Conservation (phyloP, 2,329 filamentous ascomycete species). For the Elsinoe australis region DNA sequence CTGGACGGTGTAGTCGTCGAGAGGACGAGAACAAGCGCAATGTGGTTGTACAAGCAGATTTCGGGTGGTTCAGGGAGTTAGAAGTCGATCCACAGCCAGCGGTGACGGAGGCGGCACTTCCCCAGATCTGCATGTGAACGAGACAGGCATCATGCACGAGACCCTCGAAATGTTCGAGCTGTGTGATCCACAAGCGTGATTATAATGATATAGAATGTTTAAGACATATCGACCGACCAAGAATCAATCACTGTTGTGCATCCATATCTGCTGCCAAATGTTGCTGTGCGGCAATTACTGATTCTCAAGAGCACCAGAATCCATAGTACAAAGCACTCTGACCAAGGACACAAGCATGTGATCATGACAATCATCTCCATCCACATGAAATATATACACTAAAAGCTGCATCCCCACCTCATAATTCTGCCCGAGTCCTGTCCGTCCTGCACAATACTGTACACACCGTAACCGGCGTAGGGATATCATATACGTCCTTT, state of each 20-base stretch:
- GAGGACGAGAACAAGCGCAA: no score
- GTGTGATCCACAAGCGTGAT: no score
- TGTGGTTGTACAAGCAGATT: no score
- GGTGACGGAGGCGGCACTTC: neutral
- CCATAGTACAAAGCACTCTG: no score
- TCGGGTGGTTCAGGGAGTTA: neutral
- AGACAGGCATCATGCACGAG: constrained; percentile 5
- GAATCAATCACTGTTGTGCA: no score
- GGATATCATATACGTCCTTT: neutral
- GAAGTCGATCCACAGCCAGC: constrained; percentile 5
- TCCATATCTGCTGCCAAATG: no score
- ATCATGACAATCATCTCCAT: constrained; percentile 1
- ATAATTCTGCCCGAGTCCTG: neutral
- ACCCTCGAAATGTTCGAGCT: constrained; percentile 11
- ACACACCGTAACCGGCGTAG: neutral
- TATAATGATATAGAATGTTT: no score
- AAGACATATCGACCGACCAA: no score
- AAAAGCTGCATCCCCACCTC: neutral
- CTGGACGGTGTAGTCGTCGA: no score
- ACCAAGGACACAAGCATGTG: neutral
- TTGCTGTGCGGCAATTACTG: no score
- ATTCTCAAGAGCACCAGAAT: no score
- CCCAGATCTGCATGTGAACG: constrained; percentile 7
- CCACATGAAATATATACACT: constrained; percentile 8
- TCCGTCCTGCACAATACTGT: neutral